Conservation (phyloP, 305 asterid species). For the Rubia peregrina region DNA sequence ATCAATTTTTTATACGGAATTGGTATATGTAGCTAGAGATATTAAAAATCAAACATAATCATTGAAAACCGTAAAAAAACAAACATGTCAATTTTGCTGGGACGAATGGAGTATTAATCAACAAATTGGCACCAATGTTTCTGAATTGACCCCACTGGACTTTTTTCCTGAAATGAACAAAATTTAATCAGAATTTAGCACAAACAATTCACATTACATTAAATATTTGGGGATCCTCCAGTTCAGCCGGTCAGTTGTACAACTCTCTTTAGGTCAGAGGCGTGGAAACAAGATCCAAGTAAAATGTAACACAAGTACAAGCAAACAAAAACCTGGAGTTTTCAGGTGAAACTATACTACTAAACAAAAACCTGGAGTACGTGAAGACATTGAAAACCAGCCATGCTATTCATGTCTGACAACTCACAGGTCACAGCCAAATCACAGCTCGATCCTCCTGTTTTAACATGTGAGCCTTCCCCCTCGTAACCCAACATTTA, state of each 20-base stretch:
- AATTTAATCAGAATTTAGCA: neutral
- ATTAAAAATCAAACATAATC: no score
- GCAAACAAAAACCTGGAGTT: conserved; percentile 21
- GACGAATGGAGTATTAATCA: no score
- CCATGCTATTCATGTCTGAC: conserved; percentile 19
- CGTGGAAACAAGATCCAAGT: conserved; percentile 8
- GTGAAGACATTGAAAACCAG: conserved; percentile 25
- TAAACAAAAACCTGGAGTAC: no score
- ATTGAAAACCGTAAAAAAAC: no score
- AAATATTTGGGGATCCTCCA: neutral
- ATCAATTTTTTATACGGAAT: no score
- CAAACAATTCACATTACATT: neutral
- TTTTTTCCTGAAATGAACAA: neutral
- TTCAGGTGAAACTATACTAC: conserved; percentile 21
- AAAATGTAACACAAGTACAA: conserved; percentile 16
- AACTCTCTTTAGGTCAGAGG: conserved; percentile 29
- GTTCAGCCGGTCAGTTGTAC: conserved; percentile 20
- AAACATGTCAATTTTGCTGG: no score
- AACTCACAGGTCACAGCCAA: conserved; percentile 20
- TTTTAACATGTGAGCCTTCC: conserved; percentile 31
- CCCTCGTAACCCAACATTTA: conserved; percentile 22
- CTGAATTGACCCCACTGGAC: neutral
- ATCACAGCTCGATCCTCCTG: conserved; percentile 35
- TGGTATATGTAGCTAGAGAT: no score
- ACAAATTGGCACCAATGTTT: neutral